Conservation (phyloP, 2,329 filamentous ascomycete species). For the Neonectria sp. region DNA sequence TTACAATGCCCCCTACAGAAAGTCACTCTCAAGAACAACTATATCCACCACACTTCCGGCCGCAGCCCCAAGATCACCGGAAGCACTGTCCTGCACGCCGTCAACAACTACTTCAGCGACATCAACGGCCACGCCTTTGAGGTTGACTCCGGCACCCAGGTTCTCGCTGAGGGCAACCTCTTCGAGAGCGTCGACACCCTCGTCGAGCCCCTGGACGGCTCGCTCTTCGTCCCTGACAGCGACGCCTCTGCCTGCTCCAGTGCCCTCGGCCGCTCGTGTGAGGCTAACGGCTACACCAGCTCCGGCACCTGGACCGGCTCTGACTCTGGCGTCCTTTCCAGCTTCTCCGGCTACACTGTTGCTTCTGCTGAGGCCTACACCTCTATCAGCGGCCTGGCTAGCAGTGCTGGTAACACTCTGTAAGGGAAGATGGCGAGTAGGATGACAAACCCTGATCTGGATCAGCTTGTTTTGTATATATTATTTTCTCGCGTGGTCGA, state of each 20-base stretch:
- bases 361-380: constrained; percentile 57
- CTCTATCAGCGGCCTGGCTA: constrained; percentile 52
- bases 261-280: constrained; percentile 63
- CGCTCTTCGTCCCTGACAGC: constrained; percentile 49
- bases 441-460: neutral
- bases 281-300: constrained; percentile 61
- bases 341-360: constrained; percentile 66
- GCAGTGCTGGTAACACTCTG: constrained; percentile 53
- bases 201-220: constrained; percentile 51
- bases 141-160: constrained; percentile 55
- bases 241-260: constrained; percentile 58
- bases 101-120: constrained; percentile 73
- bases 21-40: constrained; percentile 72
- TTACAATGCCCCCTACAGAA: constrained; percentile 12
- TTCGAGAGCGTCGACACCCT: constrained; percentile 66
- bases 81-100: constrained; percentile 68
- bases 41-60: constrained; percentile 70
- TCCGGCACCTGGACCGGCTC: constrained; percentile 54
- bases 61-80: constrained; percentile 69
- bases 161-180: constrained; percentile 69
- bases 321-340: constrained; percentile 62
- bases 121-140: constrained; percentile 70
- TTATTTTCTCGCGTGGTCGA: neutral
- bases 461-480: constrained; percentile 5
- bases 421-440: neutral